These are phyloP conservation scores for Trifolium fragiferum DNA, from an alignment of 306 rosid genomes.

Conservation along the genomic window DNA sequence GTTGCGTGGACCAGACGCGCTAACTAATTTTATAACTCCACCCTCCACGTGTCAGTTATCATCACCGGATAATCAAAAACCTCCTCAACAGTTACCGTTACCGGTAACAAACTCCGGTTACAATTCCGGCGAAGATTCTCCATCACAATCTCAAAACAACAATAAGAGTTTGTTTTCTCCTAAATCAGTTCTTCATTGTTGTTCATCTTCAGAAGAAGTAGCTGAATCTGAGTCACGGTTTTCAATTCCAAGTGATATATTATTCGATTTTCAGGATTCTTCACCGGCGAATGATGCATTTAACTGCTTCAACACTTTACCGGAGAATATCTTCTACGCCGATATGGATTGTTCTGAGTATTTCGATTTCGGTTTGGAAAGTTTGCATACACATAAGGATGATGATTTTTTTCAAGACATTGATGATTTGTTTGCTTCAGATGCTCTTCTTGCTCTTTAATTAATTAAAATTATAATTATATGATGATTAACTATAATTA, in stretches of 20 bases:
- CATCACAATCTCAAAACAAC: slow-evolving; percentile 30
- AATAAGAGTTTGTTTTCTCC: slow-evolving; percentile 63
- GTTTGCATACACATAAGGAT: slow-evolving; percentile 39
- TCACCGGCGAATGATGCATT: slow-evolving; percentile 53
- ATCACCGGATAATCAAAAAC: slow-evolving; percentile 13
- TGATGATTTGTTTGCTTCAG: slow-evolving; percentile 74
- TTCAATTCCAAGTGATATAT: slow-evolving; percentile 45
- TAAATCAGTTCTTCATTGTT: slow-evolving; percentile 67
- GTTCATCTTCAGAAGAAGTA: slow-evolving; percentile 63
- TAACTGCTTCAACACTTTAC: slow-evolving; percentile 21
- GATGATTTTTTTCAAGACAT: slow-evolving; percentile 85
- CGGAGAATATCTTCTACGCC: slow-evolving; percentile 30
- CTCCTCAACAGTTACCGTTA: background rate
- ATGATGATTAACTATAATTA: slow-evolving; percentile 8
- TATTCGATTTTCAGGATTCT: slow-evolving; percentile 59
- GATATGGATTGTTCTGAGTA: slow-evolving; percentile 33
- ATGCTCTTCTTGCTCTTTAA: slow-evolving; percentile 69
- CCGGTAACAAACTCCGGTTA: slow-evolving; percentile 22
- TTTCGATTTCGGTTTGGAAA: slow-evolving; percentile 54
- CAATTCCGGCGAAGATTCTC: slow-evolving; percentile 61
- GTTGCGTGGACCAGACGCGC: slow-evolving; percentile 92
- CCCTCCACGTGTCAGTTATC: slow-evolving; percentile 25
- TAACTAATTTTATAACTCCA: slow-evolving; percentile 74
- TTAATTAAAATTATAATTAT: background rate
- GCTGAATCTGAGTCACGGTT: slow-evolving; percentile 51